Base-by-base conservation (phyloP, 768 basidiomycete genomes). In the Naganishia antarctica region DNA sequence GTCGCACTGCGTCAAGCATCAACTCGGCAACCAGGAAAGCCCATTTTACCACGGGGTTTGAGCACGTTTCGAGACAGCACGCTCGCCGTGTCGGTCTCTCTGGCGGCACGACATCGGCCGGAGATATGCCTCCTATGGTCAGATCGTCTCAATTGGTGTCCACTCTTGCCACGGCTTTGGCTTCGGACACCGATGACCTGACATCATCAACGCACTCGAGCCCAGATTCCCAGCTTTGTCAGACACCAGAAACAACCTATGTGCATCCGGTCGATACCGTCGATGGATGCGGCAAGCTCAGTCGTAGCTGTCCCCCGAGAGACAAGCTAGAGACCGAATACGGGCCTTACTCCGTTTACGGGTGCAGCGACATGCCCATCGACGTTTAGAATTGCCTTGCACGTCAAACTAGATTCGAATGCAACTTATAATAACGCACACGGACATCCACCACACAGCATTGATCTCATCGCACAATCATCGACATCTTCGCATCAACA, bases 31-130 rank as follows among this genome's bases (percentile, higher is more conserved):
- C 53, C 3, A 5, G 53, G 23, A 57, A 57, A 34, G 23, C 53
- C n/a, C 53, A 34, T 23, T 57, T 57, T 18, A 12, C 53, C 13
- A 40, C 53, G 53, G 53, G 53, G 53, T 57, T 57, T 57, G 53
- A 57, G 31, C 53, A 57, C 53, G 23, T 57, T 25, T 5, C 53
- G 8, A n/a, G 53, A 23, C 53, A 57, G 13, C 53, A 57, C 18
- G 26, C 25, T 25, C 53, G 53, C 26, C 53, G 53, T 25, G 53
- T 34, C 32, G 53, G 53, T 41, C 53, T 57, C 40, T 57, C 53
- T n/a, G 53, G 53, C 32, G 53, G 53, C 16, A 40, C 53, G 7
- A 25, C 31, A 23, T 18, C 53, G 34, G 53, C 37, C 3, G 53
- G 15, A 11, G 53, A 57, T 29, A 57, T 57, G 53, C 12, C 31